Base-by-base conservation (phyloP, 805 yeast species). In the Komagataella pseudopastoris region DNA sequence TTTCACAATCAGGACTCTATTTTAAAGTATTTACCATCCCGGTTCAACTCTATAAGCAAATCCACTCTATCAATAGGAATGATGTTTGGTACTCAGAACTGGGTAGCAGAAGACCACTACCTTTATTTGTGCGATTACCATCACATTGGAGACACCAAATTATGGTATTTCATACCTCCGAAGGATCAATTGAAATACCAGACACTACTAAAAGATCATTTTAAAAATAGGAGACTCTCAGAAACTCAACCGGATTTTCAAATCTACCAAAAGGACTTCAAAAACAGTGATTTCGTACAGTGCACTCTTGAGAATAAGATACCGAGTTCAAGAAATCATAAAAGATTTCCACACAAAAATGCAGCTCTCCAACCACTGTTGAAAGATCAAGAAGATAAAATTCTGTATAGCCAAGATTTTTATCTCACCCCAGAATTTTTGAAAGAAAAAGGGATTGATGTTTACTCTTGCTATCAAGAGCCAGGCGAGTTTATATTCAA, bases 151-250 rank as follows among this genome's bases (percentile, higher is more conserved):
- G 75, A 76, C 6, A 58, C 69, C 12, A 77, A 74, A 58, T 58
- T 76, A 17, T 81, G 88, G 86, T 81, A 78, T 54, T 72, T 81
- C 51, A 71, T 84, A n/a, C 76, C 83, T 0, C 83, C 81, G 14
- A 67, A 69, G 57, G 78, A 77, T 50, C 72, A 72, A 51, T 71
- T 63, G 2, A 74, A 72, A 52, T 82, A 76, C 59, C 87, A 83
- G 58, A 50, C 14, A 30, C 14, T 30, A 8, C 39, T 30, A 30
- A 30, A 30, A 10, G n/a, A 30, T 12, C 39, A 30, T 10, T 10
- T 30, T 12, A 30, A 30, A 10, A 30, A 30, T 30, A 30, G 5
- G 5, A 30, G n/a, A 8, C 39, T 14, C 12, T 45, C 16, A 5
- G 24, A 22, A 53, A 2, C 59, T 77, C 14, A 46, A 45, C 23